These are phyloP conservation scores for Shiraia sp. DNA, from an alignment of 2,329 filamentous ascomycete species.

Conservation along the genomic window DNA sequence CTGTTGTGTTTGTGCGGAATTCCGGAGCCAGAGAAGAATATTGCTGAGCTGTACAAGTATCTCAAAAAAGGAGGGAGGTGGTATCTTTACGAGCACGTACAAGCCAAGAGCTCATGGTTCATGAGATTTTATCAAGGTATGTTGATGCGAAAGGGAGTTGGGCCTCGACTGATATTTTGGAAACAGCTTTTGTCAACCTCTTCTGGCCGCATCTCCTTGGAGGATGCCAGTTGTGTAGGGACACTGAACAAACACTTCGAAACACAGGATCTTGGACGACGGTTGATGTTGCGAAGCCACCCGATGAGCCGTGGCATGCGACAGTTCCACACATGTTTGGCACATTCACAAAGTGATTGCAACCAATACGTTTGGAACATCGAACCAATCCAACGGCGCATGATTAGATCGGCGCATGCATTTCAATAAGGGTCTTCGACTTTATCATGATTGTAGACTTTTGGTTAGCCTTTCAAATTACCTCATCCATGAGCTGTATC, in stretches of 20 bases:
- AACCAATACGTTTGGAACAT: too few species aligned
- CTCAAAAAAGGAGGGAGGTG: conserved; percentile 19
- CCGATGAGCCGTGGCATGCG: conserved; percentile 14
- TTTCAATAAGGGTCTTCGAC: too few species aligned
- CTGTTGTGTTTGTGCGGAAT: conserved; percentile 22
- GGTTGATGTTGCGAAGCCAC: conserved; percentile 17
- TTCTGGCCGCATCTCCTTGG: conserved; percentile 20
- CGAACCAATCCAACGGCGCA: too few species aligned
- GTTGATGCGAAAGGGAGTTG: neutral
- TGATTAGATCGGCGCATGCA: too few species aligned
- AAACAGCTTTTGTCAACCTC: conserved; percentile 14
- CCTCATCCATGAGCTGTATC: too few species aligned
- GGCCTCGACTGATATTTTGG: neutral
- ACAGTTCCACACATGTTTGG: conserved; percentile 19
- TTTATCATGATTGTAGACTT: too few species aligned
- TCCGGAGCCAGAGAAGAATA: conserved; percentile 20
- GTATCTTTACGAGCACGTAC: conserved; percentile 23
- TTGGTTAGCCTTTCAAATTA: too few species aligned
- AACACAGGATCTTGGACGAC: conserved; percentile 18
- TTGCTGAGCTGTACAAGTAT: conserved; percentile 16
- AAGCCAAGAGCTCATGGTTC: conserved; percentile 4
- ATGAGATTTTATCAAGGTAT: conserved; percentile 23
- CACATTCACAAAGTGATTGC: conserved; percentile 16
- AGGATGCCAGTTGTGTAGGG: conserved; percentile 20
- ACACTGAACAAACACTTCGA: conserved; percentile 12